Evolutionary conservation across 805 yeast species (phyloP), one percentile per base, ranked within the genome.

Genomic region (Groenewaldozyma salmanticensis): DNA sequence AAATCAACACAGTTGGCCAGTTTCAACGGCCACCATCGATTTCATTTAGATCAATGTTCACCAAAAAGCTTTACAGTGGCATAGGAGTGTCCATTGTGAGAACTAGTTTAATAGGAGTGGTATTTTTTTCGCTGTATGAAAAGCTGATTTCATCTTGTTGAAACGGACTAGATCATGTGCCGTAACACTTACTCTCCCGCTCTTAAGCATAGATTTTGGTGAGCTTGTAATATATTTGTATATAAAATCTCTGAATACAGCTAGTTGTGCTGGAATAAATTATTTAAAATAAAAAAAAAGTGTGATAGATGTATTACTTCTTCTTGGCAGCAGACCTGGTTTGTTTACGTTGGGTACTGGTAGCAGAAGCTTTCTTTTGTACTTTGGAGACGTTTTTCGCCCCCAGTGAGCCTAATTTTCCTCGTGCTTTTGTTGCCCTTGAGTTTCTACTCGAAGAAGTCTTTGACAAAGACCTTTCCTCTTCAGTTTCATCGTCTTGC

Each of bases 61-160:
- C 64, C 61, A 63, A 72, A 38, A 64, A 72, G 21, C 68, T 81
- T 71, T 85, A 83, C 60, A 67, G 86, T 39, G 95, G 95, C 0
- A 63, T 85, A 34, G 84, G 86, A 1, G 83, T 85, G 21, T 79
- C 88, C 9, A 64, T 81, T 21, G 64, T 78, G 6, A 68, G 95
- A 45, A 78, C 92, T 0, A 74, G 85, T 39, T 52, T 81, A 41
- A 81, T 79, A 11, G 85, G 85, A 45, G 72, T 81, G 72, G 77
- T 79, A 5, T 82, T 85, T 56, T 85, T 85, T 59, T 71, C 85
- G 27, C 61, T 73, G 13, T 85, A 73, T 60, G 95, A 84, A 58
- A 71, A 68, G 47, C 59, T 79, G 40, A 77, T 82, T 9, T 17
- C 37, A 6, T 31, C 24, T 9, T 42, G 42, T 31, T 42, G 33